Evolutionary conservation across 306 rosid species (phyloP).

Genomic region (Phaseolus lunatus): DNA sequence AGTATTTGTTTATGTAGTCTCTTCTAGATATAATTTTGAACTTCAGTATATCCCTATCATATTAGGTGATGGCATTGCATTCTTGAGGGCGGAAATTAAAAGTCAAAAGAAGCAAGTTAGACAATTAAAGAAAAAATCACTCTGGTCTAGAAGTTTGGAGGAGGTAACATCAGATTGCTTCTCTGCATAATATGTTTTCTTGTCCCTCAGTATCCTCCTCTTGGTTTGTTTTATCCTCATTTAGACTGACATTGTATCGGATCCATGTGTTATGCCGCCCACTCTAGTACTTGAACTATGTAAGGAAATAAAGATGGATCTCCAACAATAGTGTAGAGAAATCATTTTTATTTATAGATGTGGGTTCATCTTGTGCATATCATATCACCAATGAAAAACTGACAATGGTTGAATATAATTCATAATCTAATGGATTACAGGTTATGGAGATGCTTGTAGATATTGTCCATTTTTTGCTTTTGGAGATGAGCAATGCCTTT

Average conservation of each 20-base stretch:
- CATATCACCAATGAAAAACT: constrained; percentile 32
- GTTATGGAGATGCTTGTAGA: constrained; percentile 83
- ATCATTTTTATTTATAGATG: constrained; percentile 14
- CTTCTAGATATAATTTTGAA: constrained; percentile 31
- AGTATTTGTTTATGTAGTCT: constrained; percentile 27
- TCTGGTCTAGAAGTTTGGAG: constrained; percentile 85
- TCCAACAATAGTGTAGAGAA: neutral
- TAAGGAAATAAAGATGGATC: too few relatives aligned
- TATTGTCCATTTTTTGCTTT: constrained; percentile 64
- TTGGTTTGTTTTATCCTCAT: constrained; percentile 10
- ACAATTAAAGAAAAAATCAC: constrained; percentile 79
- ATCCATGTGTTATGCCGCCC: neutral
- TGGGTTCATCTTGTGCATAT: constrained; percentile 26
- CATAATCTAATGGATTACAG: constrained; percentile 58
- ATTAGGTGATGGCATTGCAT: constrained; percentile 65
- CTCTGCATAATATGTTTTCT: constrained; percentile 38
- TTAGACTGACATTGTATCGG: neutral
- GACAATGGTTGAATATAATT: neutral
- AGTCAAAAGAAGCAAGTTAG: constrained; percentile 75
- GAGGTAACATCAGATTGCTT: constrained; percentile 65
- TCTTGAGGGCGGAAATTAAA: constrained; percentile 70
- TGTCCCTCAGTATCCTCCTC: constrained; percentile 26
- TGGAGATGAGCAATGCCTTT: constrained; percentile 67
- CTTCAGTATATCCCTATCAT: constrained; percentile 36
- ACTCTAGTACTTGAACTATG: neutral